Base-by-base conservation (phyloP, 345 rosid species). In the Cochlearia excelsa region DNA sequence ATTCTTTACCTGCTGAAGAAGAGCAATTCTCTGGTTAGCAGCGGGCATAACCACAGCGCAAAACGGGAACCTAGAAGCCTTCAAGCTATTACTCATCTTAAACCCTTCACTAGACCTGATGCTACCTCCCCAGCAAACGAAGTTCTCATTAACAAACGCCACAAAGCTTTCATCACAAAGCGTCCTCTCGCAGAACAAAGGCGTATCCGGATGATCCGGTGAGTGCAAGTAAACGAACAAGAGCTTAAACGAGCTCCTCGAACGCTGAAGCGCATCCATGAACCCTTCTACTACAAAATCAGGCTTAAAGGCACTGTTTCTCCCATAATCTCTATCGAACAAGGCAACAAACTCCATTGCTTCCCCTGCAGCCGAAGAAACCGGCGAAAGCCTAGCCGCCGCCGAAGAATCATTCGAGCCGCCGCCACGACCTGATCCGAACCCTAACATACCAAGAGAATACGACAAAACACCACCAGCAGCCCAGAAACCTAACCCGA, bases 11-110 rank as follows among this genome's bases (percentile, higher is more conserved):
- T 87, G 97, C 49, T 86, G 95, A 73, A 94, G 95, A 72, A 94
- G 69, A 5, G 95, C 97, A 7, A 90, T 90, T 78, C 97, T 81
- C 82, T 94, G 95, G 31, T 94, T 87, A 27, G 89, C 74, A 43
- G 99, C 93, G 3, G 96, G 85, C 97, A 90, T 94, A 54, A 94
- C 96, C 28, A 90, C 84, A n/a, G 99, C 97, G 46, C 96, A 87
- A 69, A 90, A 94, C 1, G 99, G 99, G 53, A 79, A 94, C 65
- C 96, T 73, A 0, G 97, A 90, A 0, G 97, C 99, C 73, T 94
- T 94, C 85, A 90, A 86, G 79, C 97, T 90, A 62, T 84, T 85
- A 59, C 99, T 90, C 97, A 94, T 94, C 80, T 94, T 94, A 78
- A 94, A 94, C 27, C 99, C 99, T 78, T 94, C 99, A 54, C 96